phyloP scores from a whole-genome alignment of 495 filamentous ascomycete species.

The Cryomyces antarcticus region DNA sequence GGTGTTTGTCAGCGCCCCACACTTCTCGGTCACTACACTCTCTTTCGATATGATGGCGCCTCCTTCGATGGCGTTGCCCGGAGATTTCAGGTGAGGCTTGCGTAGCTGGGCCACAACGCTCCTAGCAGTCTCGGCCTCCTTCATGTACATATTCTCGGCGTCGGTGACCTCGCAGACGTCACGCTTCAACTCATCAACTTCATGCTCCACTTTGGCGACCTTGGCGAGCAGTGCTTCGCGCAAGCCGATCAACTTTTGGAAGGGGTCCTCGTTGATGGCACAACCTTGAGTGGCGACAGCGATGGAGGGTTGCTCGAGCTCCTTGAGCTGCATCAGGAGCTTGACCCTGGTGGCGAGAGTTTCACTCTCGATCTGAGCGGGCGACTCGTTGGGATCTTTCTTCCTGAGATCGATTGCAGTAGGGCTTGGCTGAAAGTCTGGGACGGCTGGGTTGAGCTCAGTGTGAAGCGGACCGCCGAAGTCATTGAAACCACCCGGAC shows the following conservation, averaged over 20 bases:
- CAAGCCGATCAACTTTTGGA: neutral
- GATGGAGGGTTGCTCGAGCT: constrained; percentile 1
- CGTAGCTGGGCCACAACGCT: neutral
- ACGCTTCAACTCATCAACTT: constrained; percentile 1
- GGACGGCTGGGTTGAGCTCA: constrained; percentile 1
- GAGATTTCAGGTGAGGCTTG: neutral
- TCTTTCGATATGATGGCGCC: neutral
- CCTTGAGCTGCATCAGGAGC: constrained; percentile 1
- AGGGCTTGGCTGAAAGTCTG: constrained; percentile 1
- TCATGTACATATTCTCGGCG: neutral
- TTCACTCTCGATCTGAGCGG: neutral
- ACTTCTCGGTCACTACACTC: neutral
- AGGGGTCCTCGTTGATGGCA: neutral
- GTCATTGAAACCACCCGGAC: too few relatives aligned
- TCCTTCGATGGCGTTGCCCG: neutral
- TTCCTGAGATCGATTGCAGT: constrained; percentile 1
- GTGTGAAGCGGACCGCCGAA: neutral
- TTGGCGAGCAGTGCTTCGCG: neutral
- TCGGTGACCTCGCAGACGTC: neutral
- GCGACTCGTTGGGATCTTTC: neutral
- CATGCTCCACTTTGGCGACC: neutral
- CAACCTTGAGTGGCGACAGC: neutral
- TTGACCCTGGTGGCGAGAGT: neutral
- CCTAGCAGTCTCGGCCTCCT: neutral
- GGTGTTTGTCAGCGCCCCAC: neutral